These are phyloP conservation scores for Roridomyces roridus DNA, from an alignment of 768 basidiomycete species.

Conservation along the genomic window DNA sequence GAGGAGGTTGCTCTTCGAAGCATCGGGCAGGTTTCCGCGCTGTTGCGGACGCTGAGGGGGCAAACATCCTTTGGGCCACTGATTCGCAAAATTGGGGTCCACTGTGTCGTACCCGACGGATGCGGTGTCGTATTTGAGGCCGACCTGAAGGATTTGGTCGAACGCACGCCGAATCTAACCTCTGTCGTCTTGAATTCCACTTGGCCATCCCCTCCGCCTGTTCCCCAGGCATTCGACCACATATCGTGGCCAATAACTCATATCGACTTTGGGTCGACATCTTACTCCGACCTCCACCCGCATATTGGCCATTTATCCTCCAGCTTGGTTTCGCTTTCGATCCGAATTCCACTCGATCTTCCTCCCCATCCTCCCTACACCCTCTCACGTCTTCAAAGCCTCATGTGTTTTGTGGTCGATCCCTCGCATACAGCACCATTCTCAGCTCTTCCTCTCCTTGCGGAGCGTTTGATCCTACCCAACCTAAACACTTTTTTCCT, in stretches of 20 bases:
- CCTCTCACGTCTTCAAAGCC: neutral
- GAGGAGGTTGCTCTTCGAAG: constrained; percentile 1
- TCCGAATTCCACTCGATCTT: no score
- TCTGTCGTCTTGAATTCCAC: neutral
- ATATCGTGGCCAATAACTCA: no score
- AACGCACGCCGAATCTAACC: neutral
- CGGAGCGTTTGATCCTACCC: neutral
- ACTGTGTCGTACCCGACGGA: neutral
- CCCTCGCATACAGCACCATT: neutral
- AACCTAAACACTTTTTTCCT: neutral
- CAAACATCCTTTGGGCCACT: neutral
- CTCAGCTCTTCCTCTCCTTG: neutral
- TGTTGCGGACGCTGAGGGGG: neutral
- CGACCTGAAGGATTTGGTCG: neutral
- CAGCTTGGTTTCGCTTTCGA: no score
- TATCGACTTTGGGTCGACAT: no score
- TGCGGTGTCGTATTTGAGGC: neutral
- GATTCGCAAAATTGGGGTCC: constrained; percentile 3
- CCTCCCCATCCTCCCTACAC: neutral
- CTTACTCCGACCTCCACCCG: no score
- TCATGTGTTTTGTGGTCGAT: neutral
- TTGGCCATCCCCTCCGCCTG: neutral
- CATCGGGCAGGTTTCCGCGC: constrained; percentile 2
- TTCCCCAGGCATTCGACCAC: neutral
- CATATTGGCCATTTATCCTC: no score